These are phyloP conservation scores for Phaeosphaeria sp. DNA, from an alignment of 2,329 filamentous ascomycete genomes.

Conservation along the genomic window DNA sequence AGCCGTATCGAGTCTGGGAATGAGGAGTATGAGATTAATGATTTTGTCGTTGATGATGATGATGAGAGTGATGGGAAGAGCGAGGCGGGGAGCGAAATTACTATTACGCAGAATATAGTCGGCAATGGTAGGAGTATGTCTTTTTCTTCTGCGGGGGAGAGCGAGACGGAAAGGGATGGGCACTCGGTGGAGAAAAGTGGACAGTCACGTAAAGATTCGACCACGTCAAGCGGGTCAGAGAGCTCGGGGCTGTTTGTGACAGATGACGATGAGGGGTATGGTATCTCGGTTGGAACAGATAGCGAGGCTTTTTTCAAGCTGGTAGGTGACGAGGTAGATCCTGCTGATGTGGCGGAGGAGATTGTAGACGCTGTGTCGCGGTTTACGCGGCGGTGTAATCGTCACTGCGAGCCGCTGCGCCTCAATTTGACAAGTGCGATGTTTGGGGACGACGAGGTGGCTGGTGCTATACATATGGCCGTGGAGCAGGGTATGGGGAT, in stretches of 20 bases:
- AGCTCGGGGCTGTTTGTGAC: background rate
- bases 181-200: background rate
- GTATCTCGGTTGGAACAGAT: background rate
- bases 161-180: background rate
- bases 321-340: background rate
- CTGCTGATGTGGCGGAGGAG: constrained; percentile 1
- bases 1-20: constrained; percentile 15
- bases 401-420: background rate
- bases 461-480: background rate
- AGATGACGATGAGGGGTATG: background rate
- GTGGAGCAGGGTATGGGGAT: background rate
- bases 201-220: background rate
- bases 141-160: background rate
- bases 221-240: background rate
- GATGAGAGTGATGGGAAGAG: background rate
- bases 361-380: background rate
- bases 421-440: background rate
- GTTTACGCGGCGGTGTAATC: background rate
- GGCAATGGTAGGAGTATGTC: background rate
- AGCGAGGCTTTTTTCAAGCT: background rate
- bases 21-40: constrained; percentile 15
- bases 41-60: constrained; percentile 18
- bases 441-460: background rate
- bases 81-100: constrained; percentile 1
- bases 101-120: background rate